Base-by-base conservation (phyloP, 139 green algal genomes). In the Coelastrella sp. region DNA sequence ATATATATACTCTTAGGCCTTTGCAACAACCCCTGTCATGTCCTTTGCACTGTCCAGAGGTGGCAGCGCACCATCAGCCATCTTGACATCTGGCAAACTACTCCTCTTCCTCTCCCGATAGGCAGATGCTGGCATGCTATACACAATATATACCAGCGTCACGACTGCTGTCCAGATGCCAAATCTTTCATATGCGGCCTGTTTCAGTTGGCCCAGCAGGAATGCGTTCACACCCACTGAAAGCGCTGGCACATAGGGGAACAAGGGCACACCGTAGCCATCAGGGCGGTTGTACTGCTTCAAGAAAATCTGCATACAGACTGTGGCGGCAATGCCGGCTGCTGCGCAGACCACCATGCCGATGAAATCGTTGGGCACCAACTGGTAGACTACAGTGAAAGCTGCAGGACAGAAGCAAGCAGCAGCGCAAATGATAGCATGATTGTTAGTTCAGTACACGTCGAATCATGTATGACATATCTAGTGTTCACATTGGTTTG, bases 151-250 rank as follows among this genome's bases (percentile, higher is more conserved):
- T 8, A 76, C 17, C 68, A 76, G 25, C 6, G 68, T 84, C 5
- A 90, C 27, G 24, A 83, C 20, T 10, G n/a, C 79, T 6, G 87
- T 94, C 92, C 92, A 94, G 35, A 91, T 90, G 19, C 76, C 89
- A 56, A 94, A 94, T 0, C 83, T 63, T 25, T 78, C 8, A 60
- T 92, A 93, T 20, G 91, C 85, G 17, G 57, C 14, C 20, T 73
- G 0, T 56, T 85, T 25, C 25, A 93, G 80, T 80, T 92, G 88
- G 0, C 85, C 88, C 59, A 93, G 70, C 80, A 93, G 91, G 85
- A 93, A 93, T 0, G 61, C 85, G 27, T 94, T 94, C 27, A 94
- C 19, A 0, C 87, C 73, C 12, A 93, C 72, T 24, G 78, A 90
- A 60, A 81, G 68, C 27, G 74, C 87, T 20, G 92, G 92, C 59